Percentiles rank a stretch among this genome's conserved stretches.
These are phyloP conservation scores for Gonapodya prolifera DNA, from an alignment of 192 early-diverging fungal genomes.

Conservation along the genomic window DNA sequence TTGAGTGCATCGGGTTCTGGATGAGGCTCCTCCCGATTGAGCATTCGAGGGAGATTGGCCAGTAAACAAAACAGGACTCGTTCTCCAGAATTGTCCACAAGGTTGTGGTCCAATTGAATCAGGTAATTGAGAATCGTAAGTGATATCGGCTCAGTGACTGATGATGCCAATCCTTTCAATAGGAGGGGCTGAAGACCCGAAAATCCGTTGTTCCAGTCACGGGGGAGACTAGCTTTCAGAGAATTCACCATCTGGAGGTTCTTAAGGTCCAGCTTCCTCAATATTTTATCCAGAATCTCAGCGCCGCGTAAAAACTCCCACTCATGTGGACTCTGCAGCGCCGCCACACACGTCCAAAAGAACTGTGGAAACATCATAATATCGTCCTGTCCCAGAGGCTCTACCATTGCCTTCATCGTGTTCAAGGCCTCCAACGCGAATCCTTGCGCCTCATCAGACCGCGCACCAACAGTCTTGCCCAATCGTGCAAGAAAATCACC, in stretches of 20 bases:
- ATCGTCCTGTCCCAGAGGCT: conserved; percentile 31
- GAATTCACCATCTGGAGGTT: conserved; percentile 24
- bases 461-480: conserved; percentile 64
- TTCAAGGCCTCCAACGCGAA: conserved; percentile 67
- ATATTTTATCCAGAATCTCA: conserved; percentile 44
- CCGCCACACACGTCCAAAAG: conserved; percentile 69
- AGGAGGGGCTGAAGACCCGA: conserved; percentile 62
- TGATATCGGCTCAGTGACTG: conserved; percentile 35
- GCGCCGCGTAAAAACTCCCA: conserved; percentile 64
- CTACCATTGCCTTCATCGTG: conserved; percentile 50
- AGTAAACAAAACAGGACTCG: conserved; percentile 53
- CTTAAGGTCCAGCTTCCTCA: conserved; percentile 43
- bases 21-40: conserved; percentile 45
- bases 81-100: conserved; percentile 47
- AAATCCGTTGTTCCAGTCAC: conserved; percentile 63
- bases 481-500: conserved; percentile 62
- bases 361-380: conserved; percentile 61
- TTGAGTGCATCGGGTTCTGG: conserved; percentile 18
- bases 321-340: conserved; percentile 56
- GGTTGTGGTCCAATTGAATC: conserved; percentile 31
- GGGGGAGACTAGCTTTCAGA: conserved; percentile 49
- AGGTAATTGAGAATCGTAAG: conserved; percentile 43
- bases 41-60: conserved; percentile 51
- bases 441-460: conserved; percentile 60
- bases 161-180: conserved; percentile 52